Evolutionary conservation across 164 flowering plant species (phyloP), one percentile per base, ranked within the genome.

Genomic region (Vitis amurensis): DNA sequence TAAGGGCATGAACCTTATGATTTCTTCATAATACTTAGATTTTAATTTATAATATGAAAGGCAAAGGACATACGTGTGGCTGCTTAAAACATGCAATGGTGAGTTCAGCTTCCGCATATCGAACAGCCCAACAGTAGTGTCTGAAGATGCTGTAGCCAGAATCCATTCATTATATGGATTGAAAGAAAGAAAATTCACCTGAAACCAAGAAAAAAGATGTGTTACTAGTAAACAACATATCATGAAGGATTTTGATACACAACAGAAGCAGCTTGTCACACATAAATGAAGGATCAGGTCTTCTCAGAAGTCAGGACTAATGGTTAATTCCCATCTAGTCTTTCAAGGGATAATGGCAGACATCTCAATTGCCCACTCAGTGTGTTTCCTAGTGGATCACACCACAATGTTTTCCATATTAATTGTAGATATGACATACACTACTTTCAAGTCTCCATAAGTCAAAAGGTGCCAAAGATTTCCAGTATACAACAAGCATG

Each of bases 91-190:
- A 81, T 95, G 98, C 77, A 93, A 69, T 3, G 97, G 85, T 23
- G 47, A 44, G 9, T 83, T 68, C 70, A 93, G 83, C 81, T 91
- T 93, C 72, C 98, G 84, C 57, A 88, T 71, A 75, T 95, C 99
- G 68, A 91, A 91, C 76, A 95, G 77, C 68, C 85, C 91, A 76
- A 93, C 79, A 23, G 96, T 95, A 37, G 90, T 77, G 79, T 95
- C 99, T 72, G 98, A 89, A 72, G 99, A 93, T 61, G 96, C 98
- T 19, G 99, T 95, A 29, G 93, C 99, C 79, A 95, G 59, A 65
- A 90, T 67, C 96, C 96, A 93, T 59, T 95, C 98, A 75, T 89
- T 90, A 61, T 77, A 88, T 16, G 97, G 88, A 81, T 84, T 95
- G 87, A 95, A 95, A 30, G 97, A 87, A 27, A 95, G 52, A 74